Percentiles rank a stretch among this genome's conserved stretches.
Evolutionary conservation across 139 green algal species (phyloP).

Genomic region (Haematococcus lacustris): DNA sequence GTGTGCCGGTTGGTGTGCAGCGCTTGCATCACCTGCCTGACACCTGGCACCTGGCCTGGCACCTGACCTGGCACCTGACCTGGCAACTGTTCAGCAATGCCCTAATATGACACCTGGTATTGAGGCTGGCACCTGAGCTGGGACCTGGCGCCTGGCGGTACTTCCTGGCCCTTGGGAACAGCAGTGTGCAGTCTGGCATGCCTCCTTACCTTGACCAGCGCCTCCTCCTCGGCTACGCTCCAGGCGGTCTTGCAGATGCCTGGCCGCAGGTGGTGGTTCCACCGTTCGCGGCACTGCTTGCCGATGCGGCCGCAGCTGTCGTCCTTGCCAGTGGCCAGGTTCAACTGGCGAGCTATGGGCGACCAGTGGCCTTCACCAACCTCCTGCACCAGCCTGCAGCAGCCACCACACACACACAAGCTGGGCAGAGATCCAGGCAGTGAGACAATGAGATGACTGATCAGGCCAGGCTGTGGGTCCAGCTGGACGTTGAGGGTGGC

Average conservation of each 20-base stretch:
- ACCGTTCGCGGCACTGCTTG: constrained; percentile 63
- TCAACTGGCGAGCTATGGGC: constrained; percentile 48
- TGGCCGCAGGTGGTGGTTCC: constrained; percentile 73
- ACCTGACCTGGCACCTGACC: not conserved
- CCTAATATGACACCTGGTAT: not conserved
- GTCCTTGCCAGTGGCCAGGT: constrained; percentile 28
- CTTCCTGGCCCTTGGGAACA: not conserved
- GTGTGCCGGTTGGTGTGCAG: too few species aligned
- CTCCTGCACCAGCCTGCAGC: constrained; percentile 52
- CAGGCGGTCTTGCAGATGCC: constrained; percentile 66
- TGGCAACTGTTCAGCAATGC: not conserved
- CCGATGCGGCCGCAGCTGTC: constrained; percentile 60
- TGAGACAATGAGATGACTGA: not conserved
- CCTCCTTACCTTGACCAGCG: constrained; percentile 12
- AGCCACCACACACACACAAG: not conserved
- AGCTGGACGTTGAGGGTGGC: too few species aligned
- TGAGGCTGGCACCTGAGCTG: not conserved
- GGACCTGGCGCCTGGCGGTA: not conserved
- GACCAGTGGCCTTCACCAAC: constrained; percentile 67
- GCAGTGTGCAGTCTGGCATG: constrained; percentile 19
- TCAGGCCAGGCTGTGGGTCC: not conserved
- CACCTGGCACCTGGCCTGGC: not conserved
- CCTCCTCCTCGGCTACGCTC: constrained; percentile 43
- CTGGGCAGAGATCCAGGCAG: not conserved
- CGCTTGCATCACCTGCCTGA: not conserved